Base-by-base conservation (phyloP, 2,329 filamentous ascomycete genomes). In the Emergomyces orientalis region DNA sequence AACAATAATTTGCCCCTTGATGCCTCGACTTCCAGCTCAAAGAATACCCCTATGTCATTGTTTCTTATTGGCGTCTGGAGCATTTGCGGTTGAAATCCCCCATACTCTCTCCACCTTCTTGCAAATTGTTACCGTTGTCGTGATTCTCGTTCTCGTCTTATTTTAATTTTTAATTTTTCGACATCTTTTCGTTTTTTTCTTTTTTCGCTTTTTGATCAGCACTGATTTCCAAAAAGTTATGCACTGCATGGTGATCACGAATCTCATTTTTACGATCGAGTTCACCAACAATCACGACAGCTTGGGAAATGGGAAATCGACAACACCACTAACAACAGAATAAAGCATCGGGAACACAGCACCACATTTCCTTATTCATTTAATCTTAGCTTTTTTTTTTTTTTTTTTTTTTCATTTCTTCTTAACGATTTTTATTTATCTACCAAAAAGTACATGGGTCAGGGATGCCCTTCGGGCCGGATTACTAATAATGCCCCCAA, bases 41-140 rank as follows among this genome's bases (percentile, higher is more conserved):
- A 14, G 22, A 56, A 49, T 56, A 56, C 54, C 54, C 54, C 54
- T 56, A 41, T 56, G 41, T 41, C 51, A 30, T 34, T 54, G 9
- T 56, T 39, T 14, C n/a, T 39, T 56, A 22, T 25, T 19, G 30
- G 54, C 32, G 34, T 39, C 47, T 47, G 47, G 47, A 25, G 34
- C 54, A 22, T 22, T 56, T 22, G 54, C 9, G 34, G 22, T 56
- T 22, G 54, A 37, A 25, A 22, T 27, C 54, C 4, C 32, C 3
- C 17, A 25, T 41, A 9, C 11, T 52, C 0, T 47, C 22, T 47
- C 43, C 19, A 11, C 11, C 13, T 27, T 22, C 22, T 30, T 47
- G 37, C 39, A 59, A 59, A 45, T 59, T 17, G 1, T 27, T 22
- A 17, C 27, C 27, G 13, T 45, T 59, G 25, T 34, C 17, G 39